Conservation (phyloP, 805 yeast genomes). For the Jamesozyma hellenica region DNA sequence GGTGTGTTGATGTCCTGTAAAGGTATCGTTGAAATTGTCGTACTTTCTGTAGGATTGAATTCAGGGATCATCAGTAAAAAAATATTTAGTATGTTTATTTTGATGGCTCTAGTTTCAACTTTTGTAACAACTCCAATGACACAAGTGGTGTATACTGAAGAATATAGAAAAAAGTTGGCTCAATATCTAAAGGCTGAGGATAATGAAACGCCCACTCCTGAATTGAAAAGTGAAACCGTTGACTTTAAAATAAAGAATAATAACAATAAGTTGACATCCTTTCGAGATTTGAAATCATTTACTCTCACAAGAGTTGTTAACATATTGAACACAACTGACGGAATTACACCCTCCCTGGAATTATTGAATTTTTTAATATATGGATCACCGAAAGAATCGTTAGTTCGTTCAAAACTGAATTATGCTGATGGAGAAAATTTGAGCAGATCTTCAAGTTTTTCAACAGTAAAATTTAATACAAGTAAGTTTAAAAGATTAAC, state of each 20-base stretch:
- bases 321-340: conserved; percentile 23
- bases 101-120: conserved; percentile 73
- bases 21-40: conserved; percentile 80
- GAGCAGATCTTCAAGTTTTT: conserved; percentile 14
- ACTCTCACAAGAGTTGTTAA: conserved; percentile 14
- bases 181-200: conserved; percentile 16
- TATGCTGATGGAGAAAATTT: not conserved
- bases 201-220: not conserved
- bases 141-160: conserved; percentile 47
- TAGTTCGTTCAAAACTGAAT: not conserved
- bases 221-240: not conserved
- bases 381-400: conserved; percentile 3
- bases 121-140: conserved; percentile 75
- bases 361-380: conserved; percentile 20
- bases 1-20: conserved; percentile 82
- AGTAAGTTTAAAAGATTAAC: conserved; percentile 14
- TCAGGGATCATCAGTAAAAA: conserved; percentile 57
- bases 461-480: conserved; percentile 12
- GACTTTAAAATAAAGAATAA: not conserved
- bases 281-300: conserved; percentile 15
- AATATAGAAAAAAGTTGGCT: conserved; percentile 44
- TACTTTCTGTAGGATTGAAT: conserved; percentile 59
- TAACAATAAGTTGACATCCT: conserved; percentile 7
- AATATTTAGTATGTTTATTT: conserved; percentile 69
- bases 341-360: conserved; percentile 24